Evolutionary conservation across 1,284 basidiomycete species (phyloP).

Genomic region (Sporisorium reilianum): DNA sequence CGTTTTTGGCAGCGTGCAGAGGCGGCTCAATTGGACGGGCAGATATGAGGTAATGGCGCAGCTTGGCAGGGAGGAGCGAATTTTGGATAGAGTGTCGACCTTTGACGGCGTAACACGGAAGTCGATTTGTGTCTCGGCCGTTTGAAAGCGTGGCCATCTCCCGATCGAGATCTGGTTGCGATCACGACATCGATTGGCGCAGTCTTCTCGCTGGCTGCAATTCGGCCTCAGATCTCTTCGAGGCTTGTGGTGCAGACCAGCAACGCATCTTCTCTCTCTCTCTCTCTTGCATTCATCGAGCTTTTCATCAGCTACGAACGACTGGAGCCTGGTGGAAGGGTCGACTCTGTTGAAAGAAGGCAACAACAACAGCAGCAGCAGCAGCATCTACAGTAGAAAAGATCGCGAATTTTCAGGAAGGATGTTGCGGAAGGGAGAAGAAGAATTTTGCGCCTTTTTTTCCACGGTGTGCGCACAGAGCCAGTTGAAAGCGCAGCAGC

Average conservation of each 20-base stretch:
- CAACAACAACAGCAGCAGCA: too few species aligned
- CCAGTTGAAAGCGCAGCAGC: not conserved
- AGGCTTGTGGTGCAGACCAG: too few species aligned
- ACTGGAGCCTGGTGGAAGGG: too few species aligned
- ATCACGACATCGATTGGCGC: not conserved
- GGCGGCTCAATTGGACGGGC: not conserved
- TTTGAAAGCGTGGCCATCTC: not conserved
- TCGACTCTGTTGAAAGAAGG: too few species aligned
- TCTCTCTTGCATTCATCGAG: too few species aligned
- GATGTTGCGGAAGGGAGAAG: conserved; percentile 45
- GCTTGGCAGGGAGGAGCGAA: not conserved
- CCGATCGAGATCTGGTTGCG: not conserved
- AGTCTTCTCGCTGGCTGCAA: too few species aligned
- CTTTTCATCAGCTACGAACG: too few species aligned
- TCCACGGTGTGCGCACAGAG: conserved; percentile 3
- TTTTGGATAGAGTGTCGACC: not conserved
- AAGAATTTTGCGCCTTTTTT: conserved; percentile 15
- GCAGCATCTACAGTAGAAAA: too few species aligned
- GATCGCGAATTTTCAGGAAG: conserved; percentile 45
- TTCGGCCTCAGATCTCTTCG: too few species aligned
- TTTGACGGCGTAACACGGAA: not conserved
- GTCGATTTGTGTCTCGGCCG: not conserved
- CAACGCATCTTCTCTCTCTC: too few species aligned
- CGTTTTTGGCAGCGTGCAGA: too few species aligned
- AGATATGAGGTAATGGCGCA: not conserved